Evolutionary conservation across 2,329 filamentous ascomycete genomes (phyloP).

Genomic region (Bretziella fagacearum): DNA sequence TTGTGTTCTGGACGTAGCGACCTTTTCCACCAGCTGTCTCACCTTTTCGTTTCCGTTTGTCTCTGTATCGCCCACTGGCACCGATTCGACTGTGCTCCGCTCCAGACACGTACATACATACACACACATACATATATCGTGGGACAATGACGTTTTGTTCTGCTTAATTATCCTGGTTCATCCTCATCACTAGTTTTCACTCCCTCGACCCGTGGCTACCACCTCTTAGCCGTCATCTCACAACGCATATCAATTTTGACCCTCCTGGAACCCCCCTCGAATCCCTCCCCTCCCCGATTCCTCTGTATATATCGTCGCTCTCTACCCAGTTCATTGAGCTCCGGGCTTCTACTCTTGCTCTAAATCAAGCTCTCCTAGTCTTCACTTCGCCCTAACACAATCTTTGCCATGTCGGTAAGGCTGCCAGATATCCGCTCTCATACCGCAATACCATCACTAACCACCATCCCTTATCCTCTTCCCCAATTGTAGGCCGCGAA

Average conservation of each 20-base stretch:
- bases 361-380: neutral
- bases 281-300: neutral
- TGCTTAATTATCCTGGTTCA: slow-evolving; percentile 3
- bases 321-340: too few species aligned
- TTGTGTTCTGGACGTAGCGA: too few species aligned
- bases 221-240: neutral
- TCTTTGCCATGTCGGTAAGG: slow-evolving; percentile 13
- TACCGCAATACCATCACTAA: neutral
- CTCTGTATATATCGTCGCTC: neutral
- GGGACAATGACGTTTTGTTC: slow-evolving; percentile 12
- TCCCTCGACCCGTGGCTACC: neutral
- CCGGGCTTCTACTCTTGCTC: too few species aligned
- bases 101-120: too few species aligned
- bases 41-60: neutral
- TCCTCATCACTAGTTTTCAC: neutral
- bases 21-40: neutral
- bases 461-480: neutral
- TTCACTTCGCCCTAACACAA: neutral
- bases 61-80: neutral
- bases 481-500: slow-evolving; percentile 33
- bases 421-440: neutral
- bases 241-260: neutral
- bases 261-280: too few species aligned
- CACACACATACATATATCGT: neutral
- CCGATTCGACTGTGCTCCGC: neutral